Evolutionary conservation across 148 eudicot species (phyloP).

Genomic region (Rhododendron vialii): DNA sequence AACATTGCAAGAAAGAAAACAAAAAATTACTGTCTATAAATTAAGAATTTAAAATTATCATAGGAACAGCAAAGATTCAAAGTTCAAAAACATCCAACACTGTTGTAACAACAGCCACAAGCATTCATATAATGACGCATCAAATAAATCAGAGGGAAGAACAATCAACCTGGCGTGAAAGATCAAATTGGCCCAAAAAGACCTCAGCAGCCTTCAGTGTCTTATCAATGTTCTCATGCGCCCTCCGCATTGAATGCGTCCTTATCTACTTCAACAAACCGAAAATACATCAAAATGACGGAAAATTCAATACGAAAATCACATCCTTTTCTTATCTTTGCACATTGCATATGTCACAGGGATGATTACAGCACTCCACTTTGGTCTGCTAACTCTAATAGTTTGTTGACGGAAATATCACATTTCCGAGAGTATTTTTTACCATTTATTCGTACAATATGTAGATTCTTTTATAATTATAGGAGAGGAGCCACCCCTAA

Average conservation of each 20-base stretch:
- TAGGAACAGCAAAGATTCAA: background rate
- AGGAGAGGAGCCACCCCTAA: background rate
- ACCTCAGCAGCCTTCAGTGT: constrained; percentile 74
- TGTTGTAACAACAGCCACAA: background rate
- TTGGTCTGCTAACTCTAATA: background rate
- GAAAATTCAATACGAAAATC: background rate
- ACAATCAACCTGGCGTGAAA: constrained; percentile 55
- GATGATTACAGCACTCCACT: background rate
- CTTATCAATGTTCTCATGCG: constrained; percentile 86
- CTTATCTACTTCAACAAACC: constrained; percentile 38
- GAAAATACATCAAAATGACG: background rate
- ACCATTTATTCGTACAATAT: background rate
- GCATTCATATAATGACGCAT: background rate
- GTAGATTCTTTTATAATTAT: background rate
- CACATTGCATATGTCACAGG: background rate
- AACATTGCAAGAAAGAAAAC: background rate
- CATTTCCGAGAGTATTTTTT: background rate
- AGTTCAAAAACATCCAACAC: background rate
- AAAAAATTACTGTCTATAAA: background rate
- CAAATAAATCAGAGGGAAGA: background rate
- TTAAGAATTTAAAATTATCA: background rate
- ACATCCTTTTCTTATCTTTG: background rate
- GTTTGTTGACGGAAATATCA: background rate
- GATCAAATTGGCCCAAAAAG: constrained; percentile 60
- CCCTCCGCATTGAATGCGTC: constrained; percentile 78